These are phyloP conservation scores for Diaporthe citri DNA, from an alignment of 2,329 filamentous ascomycete genomes.

Conservation along the genomic window DNA sequence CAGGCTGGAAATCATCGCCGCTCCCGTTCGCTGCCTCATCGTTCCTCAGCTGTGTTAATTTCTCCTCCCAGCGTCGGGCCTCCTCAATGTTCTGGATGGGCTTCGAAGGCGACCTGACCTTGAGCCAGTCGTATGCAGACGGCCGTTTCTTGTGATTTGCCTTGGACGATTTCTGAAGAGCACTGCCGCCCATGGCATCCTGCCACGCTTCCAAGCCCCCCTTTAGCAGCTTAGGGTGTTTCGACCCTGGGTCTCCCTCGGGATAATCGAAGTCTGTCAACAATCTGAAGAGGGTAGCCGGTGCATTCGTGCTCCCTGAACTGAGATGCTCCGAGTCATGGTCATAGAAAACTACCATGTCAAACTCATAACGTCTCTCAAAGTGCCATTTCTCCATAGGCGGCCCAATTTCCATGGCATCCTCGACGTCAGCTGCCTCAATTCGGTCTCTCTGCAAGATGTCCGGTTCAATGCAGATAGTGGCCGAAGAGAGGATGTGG, in stretches of 20 bases:
- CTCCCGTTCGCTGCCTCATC: conserved; percentile 29
- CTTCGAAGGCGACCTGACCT: conserved; percentile 65
- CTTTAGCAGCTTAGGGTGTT: conserved; percentile 80
- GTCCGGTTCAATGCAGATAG: conserved; percentile 89
- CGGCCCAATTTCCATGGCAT: conserved; percentile 78
- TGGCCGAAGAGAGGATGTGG: conserved; percentile 85
- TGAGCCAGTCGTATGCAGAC: conserved; percentile 43
- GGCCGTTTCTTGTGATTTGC: conserved; percentile 47
- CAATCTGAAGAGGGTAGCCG: conserved; percentile 82
- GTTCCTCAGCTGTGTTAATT: conserved; percentile 56
- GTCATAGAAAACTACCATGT: conserved; percentile 93
- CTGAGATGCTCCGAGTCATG: conserved; percentile 71
- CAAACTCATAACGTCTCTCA: conserved; percentile 78
- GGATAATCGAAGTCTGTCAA: conserved; percentile 85
- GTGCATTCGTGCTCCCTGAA: conserved; percentile 57
- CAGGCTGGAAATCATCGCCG: conserved; percentile 28
- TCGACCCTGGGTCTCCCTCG: conserved; percentile 44
- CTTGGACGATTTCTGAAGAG: conserved; percentile 62
- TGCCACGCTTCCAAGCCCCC: conserved; percentile 91
- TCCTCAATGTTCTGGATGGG: conserved; percentile 82
- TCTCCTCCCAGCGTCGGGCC: conserved; percentile 83
- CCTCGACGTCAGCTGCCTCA: conserved; percentile 71
- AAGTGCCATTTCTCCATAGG: conserved; percentile 83
- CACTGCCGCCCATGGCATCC: conserved; percentile 80
- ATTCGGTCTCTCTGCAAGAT: conserved; percentile 78